phyloP scores from a whole-genome alignment of 208 protist genomes.

The Trypanosoma conorhini region DNA sequence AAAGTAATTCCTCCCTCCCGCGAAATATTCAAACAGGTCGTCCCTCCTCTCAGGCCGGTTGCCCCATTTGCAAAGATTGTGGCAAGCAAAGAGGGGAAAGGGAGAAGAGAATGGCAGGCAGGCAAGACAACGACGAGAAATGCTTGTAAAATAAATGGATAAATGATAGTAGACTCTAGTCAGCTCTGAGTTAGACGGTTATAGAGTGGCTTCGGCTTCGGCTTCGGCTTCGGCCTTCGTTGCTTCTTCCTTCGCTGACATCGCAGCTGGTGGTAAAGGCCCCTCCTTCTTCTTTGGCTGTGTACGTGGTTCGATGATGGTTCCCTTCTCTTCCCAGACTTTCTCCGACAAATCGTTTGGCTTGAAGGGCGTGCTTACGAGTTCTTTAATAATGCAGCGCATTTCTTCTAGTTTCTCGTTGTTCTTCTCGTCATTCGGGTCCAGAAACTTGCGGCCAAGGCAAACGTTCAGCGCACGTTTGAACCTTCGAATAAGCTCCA shows the following conservation, averaged over 20 bases:
- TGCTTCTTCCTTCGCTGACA: neutral
- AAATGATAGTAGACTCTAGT: neutral
- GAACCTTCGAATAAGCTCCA: conserved; percentile 70
- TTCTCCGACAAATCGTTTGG: conserved; percentile 42
- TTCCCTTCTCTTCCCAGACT: conserved; percentile 59
- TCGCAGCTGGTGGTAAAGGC: neutral
- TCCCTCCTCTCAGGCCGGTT: neutral
- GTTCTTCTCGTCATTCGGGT: conserved; percentile 61
- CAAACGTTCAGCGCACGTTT: conserved; percentile 47
- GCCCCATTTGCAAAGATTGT: too few species aligned
- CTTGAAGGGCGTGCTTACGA: conserved; percentile 49
- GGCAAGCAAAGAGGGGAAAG: neutral
- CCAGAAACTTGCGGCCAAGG: conserved; percentile 56
- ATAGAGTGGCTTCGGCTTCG: neutral
- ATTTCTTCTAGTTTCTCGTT: conserved; percentile 60
- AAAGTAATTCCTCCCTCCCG: neutral
- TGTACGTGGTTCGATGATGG: conserved; percentile 42
- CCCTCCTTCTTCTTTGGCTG: conserved; percentile 7
- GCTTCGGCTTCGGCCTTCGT: neutral
- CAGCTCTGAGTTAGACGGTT: neutral
- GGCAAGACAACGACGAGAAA: neutral
- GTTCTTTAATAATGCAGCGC: conserved; percentile 53
- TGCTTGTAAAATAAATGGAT: neutral
- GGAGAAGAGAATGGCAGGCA: neutral
- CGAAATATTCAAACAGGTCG: neutral